phyloP scores from a whole-genome alignment of 176 grass and related monocot genomes.

The Carex myosuroides region DNA sequence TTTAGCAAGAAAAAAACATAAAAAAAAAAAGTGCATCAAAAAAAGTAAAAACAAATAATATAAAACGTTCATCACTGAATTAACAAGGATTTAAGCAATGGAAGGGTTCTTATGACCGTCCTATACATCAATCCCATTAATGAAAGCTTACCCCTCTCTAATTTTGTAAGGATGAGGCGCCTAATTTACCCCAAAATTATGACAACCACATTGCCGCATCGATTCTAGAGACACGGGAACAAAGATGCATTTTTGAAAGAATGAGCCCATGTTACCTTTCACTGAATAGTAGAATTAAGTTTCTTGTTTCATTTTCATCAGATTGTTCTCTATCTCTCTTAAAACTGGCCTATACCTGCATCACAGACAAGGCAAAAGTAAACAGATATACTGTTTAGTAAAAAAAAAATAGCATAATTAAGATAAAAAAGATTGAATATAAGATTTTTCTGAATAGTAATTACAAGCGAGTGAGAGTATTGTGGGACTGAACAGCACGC shows the following conservation, averaged over 20 bases:
- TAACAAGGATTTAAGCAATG: not conserved
- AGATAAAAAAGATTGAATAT: not conserved
- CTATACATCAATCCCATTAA: not conserved
- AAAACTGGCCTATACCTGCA: constrained; percentile 83
- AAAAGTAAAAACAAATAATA: not conserved
- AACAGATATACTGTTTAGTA: constrained; percentile 15
- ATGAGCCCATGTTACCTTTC: not conserved
- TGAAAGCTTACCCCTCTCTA: not conserved
- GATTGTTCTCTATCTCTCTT: constrained; percentile 64
- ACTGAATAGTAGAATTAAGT: constrained; percentile 63
- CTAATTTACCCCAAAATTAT: not conserved
- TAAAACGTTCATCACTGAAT: not conserved
- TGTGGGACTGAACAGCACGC: constrained; percentile 56
- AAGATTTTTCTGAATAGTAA: constrained; percentile 6
- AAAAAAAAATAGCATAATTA: constrained; percentile 1
- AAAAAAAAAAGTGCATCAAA: not conserved
- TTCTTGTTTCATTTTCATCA: constrained; percentile 99
- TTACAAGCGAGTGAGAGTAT: constrained; percentile 69
- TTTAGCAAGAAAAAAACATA: not conserved
- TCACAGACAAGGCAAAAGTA: constrained; percentile 19
- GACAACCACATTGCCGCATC: not conserved
- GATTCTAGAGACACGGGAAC: not conserved
- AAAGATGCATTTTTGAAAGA: not conserved
- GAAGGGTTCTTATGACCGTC: not conserved
- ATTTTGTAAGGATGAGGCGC: not conserved